phyloP scores from a whole-genome alignment of 2,329 filamentous ascomycete genomes.

The Shiraia bambusicola region DNA sequence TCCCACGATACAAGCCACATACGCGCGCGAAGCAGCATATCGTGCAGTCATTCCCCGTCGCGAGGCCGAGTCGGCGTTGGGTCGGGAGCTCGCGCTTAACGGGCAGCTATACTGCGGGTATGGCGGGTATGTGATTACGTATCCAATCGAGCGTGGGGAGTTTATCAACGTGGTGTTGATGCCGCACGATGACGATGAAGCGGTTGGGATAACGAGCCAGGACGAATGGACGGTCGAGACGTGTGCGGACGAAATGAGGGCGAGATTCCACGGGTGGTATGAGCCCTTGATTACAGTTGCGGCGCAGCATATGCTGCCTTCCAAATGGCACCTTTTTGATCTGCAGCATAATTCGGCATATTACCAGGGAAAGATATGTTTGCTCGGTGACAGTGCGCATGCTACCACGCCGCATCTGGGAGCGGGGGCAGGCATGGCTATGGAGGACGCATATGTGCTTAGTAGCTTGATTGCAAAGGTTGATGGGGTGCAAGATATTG shows the following conservation, averaged over 20 bases:
- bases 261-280: slow-evolving; percentile 18
- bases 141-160: slow-evolving; percentile 58
- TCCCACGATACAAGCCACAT: slow-evolving; percentile 49
- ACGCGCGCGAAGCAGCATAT: slow-evolving; percentile 61
- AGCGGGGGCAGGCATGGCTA: slow-evolving; percentile 56
- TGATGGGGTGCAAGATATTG: slow-evolving; percentile 15
- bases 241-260: slow-evolving; percentile 17
- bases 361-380: slow-evolving; percentile 43
- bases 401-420: slow-evolving; percentile 55
- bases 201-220: slow-evolving; percentile 8
- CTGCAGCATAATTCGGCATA: slow-evolving; percentile 50
- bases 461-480: slow-evolving; percentile 35
- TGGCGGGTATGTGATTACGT: slow-evolving; percentile 60
- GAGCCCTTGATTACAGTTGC: slow-evolving; percentile 17
- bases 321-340: slow-evolving; percentile 58
- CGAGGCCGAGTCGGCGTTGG: slow-evolving; percentile 50
- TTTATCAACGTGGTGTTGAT: slow-evolving; percentile 53
- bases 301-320: slow-evolving; percentile 17
- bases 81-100: slow-evolving; percentile 51
- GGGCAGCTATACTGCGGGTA: slow-evolving; percentile 59
- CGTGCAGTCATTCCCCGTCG: slow-evolving; percentile 62
- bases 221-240: slow-evolving; percentile 22
- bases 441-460: slow-evolving; percentile 55
- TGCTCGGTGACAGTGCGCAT: slow-evolving; percentile 59
- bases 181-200: slow-evolving; percentile 8